These are phyloP conservation scores for Nemania serpens DNA, from an alignment of 2,329 filamentous ascomycete species.

Conservation along the genomic window DNA sequence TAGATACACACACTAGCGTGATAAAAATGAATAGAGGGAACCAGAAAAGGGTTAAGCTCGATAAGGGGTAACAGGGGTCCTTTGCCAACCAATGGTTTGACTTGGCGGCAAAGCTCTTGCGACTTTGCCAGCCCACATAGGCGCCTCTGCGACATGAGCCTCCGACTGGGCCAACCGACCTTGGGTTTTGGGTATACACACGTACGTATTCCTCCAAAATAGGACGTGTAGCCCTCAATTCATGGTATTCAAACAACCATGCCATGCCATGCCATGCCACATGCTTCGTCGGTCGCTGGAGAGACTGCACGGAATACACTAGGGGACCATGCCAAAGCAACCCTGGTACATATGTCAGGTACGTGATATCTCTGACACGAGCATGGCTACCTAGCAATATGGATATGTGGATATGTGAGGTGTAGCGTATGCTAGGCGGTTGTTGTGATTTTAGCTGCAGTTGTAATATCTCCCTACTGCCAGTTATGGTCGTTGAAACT, in stretches of 20 bases:
- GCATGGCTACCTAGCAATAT: no score
- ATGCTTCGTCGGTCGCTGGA: neutral
- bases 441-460: no score
- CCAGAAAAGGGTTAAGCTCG: slow-evolving; percentile 4
- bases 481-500: no score
- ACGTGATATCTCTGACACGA: no score
- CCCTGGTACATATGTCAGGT: neutral
- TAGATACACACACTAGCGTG: neutral
- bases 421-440: no score
- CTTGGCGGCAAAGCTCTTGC: slow-evolving; percentile 33
- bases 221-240: slow-evolving; percentile 14
- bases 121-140: slow-evolving; percentile 21
- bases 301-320: neutral
- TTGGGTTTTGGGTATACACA: neutral
- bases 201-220: neutral
- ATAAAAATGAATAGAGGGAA: neutral
- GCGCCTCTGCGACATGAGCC: slow-evolving; percentile 26
- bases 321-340: neutral
- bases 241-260: slow-evolving; percentile 19
- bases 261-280: neutral
- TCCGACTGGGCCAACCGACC: slow-evolving; percentile 9
- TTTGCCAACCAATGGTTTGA: slow-evolving; percentile 32
- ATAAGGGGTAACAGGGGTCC: slow-evolving; percentile 1
- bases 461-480: no score
- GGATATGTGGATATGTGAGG: no score